Base-by-base conservation (phyloP, 1,284 basidiomycete species). In the Termitomyces sp. region DNA sequence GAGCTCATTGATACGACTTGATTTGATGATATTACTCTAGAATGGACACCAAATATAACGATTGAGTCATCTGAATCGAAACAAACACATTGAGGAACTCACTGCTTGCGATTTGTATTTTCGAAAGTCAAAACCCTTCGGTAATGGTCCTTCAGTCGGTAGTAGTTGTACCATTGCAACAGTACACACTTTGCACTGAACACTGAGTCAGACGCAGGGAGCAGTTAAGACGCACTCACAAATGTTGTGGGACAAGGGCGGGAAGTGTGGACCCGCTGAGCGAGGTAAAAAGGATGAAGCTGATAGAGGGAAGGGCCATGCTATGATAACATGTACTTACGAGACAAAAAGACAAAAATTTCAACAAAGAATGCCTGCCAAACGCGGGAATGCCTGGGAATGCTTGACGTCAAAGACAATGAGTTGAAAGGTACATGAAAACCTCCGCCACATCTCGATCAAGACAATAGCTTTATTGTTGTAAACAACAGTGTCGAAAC, bases 21-120 rank as follows among this genome's bases (percentile, higher is more conserved):
- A 60, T 49, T 61, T 61, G 37, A 66, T 56, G 31, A 65, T 57
- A 16, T 62, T 56, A 34, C 56, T 61, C 67, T 68, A 41, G 8
- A 37, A 18, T 31, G 7, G 3, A 3, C 18, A 26, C 10, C n/a
- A 13, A 5, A 1, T 46, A n/a, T 8, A 37, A 28, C 28, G 2
- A 39, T 35, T 50, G 31, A 54, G 39, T 37, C n/a, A n/a, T n/a
- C n/a, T n/a, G n/a, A 11, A 5, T 34, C 10, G 19, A 33, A 13
- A 46, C 39, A 37, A 35, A 44, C 50, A 13, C n/a, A 16, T 24
- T 34, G 13, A 13, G 49, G 16, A 7, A 56, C 61, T 16, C 52
- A 60, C 61, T 33, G 60, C 56, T 26, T 54, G 55, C 21, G 47
- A 43, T 42, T 52, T 61, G n/a, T 59, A 57, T 44, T 50, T 59